Percentiles rank a stretch among this genome's conserved stretches.
These are phyloP conservation scores for Lycium barbarum DNA, from an alignment of 257 asterid species.

Conservation along the genomic window DNA sequence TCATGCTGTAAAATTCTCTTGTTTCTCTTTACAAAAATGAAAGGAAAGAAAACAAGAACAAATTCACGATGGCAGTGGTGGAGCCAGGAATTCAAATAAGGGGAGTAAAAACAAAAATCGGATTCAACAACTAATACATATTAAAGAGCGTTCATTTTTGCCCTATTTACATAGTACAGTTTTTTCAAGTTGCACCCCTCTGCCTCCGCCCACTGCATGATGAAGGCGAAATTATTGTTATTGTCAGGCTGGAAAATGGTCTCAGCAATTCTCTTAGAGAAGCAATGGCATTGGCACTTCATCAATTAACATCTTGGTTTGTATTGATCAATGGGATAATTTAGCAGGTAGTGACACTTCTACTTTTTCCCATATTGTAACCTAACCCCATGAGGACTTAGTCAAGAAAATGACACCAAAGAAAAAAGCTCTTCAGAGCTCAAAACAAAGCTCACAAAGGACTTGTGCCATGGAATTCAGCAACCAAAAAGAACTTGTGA, in stretches of 20 bases:
- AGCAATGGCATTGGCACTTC: not conserved
- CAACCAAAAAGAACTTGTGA: constrained; percentile 5
- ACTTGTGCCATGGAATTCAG: constrained; percentile 21
- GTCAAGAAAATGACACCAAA: not conserved
- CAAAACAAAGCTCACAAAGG: not conserved
- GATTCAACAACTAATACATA: too few relatives aligned
- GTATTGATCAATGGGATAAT: not conserved
- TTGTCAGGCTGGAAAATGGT: constrained; percentile 1
- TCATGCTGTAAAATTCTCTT: not conserved
- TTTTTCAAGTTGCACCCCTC: too few relatives aligned
- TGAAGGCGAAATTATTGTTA: not conserved
- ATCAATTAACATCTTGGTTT: not conserved
- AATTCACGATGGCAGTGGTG: not conserved
- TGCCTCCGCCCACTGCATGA: too few relatives aligned
- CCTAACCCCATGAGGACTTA: not conserved
- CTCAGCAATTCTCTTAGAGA: not conserved
- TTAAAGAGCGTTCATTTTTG: too few relatives aligned
- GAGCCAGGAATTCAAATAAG: too few relatives aligned
- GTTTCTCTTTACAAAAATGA: not conserved
- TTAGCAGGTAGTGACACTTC: not conserved
- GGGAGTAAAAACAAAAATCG: too few relatives aligned
- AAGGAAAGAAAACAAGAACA: not conserved
- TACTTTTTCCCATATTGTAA: not conserved
- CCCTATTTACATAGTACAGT: too few relatives aligned
- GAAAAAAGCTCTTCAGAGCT: not conserved